phyloP scores from a whole-genome alignment of 2,329 filamentous ascomycete species.

The Tolypocladium tundrense region DNA sequence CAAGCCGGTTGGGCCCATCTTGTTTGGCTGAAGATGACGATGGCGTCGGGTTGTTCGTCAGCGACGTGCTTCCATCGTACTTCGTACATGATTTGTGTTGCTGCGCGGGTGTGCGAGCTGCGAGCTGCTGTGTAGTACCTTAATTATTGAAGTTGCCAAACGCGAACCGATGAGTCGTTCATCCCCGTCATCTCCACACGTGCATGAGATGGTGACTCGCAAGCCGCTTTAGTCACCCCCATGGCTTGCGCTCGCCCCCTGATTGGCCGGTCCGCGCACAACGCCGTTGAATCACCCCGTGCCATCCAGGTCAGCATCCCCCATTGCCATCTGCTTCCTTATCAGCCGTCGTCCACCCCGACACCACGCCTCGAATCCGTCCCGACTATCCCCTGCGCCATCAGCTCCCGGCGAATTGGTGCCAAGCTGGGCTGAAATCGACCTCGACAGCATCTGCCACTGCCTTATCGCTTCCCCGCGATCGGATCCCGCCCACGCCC shows the following conservation, averaged over 20 bases:
- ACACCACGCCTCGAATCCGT: background rate
- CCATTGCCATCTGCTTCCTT: background rate
- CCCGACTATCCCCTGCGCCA: background rate
- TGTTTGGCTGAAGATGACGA: background rate
- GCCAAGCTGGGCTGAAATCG: background rate
- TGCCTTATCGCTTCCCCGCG: background rate
- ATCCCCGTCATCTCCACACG: background rate
- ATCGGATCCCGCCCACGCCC: background rate
- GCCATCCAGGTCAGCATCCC: constrained; percentile 3
- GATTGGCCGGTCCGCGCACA: constrained; percentile 14
- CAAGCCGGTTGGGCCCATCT: constrained; percentile 4
- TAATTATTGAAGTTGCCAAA: too few species aligned
- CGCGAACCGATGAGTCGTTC: too few species aligned
- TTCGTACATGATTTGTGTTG: background rate
- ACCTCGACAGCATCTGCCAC: background rate
- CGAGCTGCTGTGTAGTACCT: background rate
- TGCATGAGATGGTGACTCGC: background rate
- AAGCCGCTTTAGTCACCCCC: constrained; percentile 3
- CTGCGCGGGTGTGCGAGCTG: background rate
- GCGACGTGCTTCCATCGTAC: background rate
- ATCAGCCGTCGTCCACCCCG: background rate
- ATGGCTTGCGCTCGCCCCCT: constrained; percentile 20
- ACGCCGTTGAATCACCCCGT: constrained; percentile 12
- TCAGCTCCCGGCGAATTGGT: background rate
- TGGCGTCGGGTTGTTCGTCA: background rate